phyloP scores from a whole-genome alignment of 208 protist species.

The Leptomonas seymouri region DNA sequence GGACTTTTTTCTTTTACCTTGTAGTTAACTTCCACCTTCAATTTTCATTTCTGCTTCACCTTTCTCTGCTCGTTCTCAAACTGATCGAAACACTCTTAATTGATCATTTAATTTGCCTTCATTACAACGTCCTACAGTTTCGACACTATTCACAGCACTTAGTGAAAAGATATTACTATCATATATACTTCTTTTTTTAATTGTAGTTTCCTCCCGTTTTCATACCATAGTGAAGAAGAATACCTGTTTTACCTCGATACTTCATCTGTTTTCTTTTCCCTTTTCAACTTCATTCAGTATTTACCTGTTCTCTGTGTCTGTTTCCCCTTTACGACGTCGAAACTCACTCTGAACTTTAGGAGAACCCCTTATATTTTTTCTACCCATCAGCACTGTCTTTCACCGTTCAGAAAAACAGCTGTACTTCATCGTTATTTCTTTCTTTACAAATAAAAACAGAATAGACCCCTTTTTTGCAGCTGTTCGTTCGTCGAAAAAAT shows the following conservation, averaged over 20 bases:
- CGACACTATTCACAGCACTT: too few species aligned
- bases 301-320: slow-evolving; percentile 10
- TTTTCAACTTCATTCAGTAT: slow-evolving; percentile 6
- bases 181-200: not conserved
- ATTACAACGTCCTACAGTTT: too few species aligned
- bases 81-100: too few species aligned
- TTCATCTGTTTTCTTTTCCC: slow-evolving; percentile 6
- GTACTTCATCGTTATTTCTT: slow-evolving; percentile 18
- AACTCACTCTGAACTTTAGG: not conserved
- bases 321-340: not conserved
- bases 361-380: not conserved
- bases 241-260: too few species aligned
- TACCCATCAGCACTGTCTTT: slow-evolving; percentile 1
- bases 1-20: too few species aligned
- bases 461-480: not conserved
- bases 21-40: too few species aligned
- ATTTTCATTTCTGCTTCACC: too few species aligned
- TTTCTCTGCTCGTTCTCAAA: too few species aligned
- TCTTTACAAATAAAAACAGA: not conserved
- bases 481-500: slow-evolving; percentile 2
- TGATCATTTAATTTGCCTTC: too few species aligned
- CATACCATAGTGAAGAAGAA: not conserved
- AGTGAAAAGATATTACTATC: not conserved
- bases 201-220: not conserved
- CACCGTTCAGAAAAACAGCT: slow-evolving; percentile 12